Conservation (phyloP, 257 asterid species). For the Sherardia arvensis region DNA sequence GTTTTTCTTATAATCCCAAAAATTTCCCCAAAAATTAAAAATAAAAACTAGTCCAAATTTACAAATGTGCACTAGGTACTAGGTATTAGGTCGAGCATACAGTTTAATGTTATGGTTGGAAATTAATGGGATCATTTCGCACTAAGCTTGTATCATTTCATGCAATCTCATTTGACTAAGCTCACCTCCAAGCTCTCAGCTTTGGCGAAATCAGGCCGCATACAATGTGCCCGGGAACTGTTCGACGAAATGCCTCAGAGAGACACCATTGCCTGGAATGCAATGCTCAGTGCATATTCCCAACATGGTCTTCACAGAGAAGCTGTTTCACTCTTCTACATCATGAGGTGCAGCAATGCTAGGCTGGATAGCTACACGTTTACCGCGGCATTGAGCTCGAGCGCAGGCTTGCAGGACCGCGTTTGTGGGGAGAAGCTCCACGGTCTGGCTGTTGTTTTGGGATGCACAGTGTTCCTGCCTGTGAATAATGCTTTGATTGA, state of each 20-base stretch:
- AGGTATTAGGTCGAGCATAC: too few species aligned
- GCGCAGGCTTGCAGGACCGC: conserved; percentile 32
- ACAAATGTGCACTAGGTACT: not conserved
- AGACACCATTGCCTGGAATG: conserved; percentile 62
- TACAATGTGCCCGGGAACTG: conserved; percentile 42
- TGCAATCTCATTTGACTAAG: conserved; percentile 39
- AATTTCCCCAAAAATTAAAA: too few species aligned
- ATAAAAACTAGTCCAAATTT: too few species aligned
- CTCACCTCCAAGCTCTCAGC: conserved; percentile 38
- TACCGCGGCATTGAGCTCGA: conserved; percentile 43
- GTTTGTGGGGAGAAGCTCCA: conserved; percentile 38
- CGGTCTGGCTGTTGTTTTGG: conserved; percentile 31
- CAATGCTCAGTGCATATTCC: conserved; percentile 57
- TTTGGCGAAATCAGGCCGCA: conserved; percentile 43
- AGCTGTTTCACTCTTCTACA: conserved; percentile 34
- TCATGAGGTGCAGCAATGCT: conserved; percentile 32
- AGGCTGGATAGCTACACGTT: conserved; percentile 53
- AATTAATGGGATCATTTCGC: not conserved
- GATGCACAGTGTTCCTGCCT: conserved; percentile 35
- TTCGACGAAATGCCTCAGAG: conserved; percentile 57
- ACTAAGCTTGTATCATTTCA: conserved; percentile 4
- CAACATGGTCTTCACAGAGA: conserved; percentile 44
- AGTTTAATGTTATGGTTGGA: not conserved
- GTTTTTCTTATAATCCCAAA: too few species aligned
- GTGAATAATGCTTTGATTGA: conserved; percentile 59